Percentiles rank a stretch among this genome's conserved stretches.
phyloP scores from a whole-genome alignment of 2,329 filamentous ascomycete species.

The Magnaporthales sp. region DNA sequence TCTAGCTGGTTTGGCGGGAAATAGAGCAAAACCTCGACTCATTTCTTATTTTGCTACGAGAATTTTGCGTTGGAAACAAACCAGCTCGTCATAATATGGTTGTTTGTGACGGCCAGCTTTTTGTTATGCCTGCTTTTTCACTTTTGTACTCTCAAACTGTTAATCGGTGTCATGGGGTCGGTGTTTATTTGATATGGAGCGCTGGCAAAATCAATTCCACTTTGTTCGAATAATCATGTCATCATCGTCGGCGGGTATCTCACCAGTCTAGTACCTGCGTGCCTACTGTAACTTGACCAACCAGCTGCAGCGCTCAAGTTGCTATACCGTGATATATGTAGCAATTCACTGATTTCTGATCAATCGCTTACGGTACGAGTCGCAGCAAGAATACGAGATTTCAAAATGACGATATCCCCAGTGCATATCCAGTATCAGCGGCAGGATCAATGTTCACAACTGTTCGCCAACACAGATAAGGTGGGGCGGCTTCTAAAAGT shows the following conservation, averaged over 20 bases:
- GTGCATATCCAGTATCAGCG: too few relatives aligned
- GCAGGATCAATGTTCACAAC: too few relatives aligned
- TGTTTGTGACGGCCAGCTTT: not conserved
- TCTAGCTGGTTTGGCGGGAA: conserved; percentile 78
- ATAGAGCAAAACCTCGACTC: conserved; percentile 15
- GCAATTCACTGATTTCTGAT: too few relatives aligned
- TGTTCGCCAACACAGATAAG: not conserved
- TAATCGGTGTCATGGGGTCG: not conserved
- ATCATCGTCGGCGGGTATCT: not conserved
- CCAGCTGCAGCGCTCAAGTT: too few relatives aligned
- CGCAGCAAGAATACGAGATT: too few relatives aligned
- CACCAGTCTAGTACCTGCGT: too few relatives aligned
- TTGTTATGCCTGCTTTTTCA: not conserved
- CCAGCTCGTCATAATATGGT: not conserved
- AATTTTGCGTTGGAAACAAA: not conserved
- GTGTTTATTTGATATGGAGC: not conserved
- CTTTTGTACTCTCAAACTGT: not conserved
- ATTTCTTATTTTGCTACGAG: not conserved
- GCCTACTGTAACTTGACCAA: too few relatives aligned
- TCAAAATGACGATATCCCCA: too few relatives aligned
- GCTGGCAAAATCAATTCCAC: not conserved
- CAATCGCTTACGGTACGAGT: too few relatives aligned
- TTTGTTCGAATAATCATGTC: not conserved
- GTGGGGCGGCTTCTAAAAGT: not conserved
- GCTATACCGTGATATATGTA: too few relatives aligned